A percentile compares a stretch with the other conserved stretches of the same genome.
Evolutionary conservation across 2,329 filamentous ascomycete genomes (phyloP).

Genomic region (Aspergillus sp.): DNA sequence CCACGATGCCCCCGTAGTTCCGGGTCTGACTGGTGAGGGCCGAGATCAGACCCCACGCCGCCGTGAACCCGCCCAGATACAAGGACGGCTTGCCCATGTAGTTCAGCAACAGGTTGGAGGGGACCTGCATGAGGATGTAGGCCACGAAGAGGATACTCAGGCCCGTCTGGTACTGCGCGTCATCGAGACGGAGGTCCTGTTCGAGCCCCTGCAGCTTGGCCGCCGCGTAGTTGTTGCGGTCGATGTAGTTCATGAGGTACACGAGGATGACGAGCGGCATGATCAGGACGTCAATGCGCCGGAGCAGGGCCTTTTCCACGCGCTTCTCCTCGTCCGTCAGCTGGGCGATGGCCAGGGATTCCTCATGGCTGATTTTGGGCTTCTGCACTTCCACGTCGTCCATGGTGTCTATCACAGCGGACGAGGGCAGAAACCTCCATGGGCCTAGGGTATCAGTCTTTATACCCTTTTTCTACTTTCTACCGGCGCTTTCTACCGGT

Average conservation of each 20-base stretch:
- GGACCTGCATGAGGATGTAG: constrained; percentile 41
- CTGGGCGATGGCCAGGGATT: constrained; percentile 28
- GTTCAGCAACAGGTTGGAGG: constrained; percentile 39
- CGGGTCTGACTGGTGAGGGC: constrained; percentile 37
- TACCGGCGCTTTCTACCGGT: no score
- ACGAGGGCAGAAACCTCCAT: no score
- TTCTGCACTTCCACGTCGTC: constrained; percentile 6
- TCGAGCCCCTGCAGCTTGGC: constrained; percentile 38
- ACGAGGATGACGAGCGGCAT: constrained; percentile 36
- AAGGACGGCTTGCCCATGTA: constrained; percentile 37
- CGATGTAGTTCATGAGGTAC: constrained; percentile 40
- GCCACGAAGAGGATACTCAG: constrained; percentile 38
- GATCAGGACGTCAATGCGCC: constrained; percentile 30
- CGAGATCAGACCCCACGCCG: constrained; percentile 41
- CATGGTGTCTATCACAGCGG: constrained; percentile 7
- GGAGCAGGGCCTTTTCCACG: constrained; percentile 31
- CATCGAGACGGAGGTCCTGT: constrained; percentile 28
- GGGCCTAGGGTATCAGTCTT: no score
- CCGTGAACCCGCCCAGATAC: constrained; percentile 39
- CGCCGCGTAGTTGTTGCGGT: constrained; percentile 32
- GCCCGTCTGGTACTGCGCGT: constrained; percentile 34
- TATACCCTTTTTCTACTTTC: no score
- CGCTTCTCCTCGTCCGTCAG: constrained; percentile 25
- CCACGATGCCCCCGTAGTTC: constrained; percentile 36
- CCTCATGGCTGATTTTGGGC: constrained; percentile 13